Base-by-base conservation (phyloP, 2,329 filamentous ascomycete species). In the Exophiala calicioides region DNA sequence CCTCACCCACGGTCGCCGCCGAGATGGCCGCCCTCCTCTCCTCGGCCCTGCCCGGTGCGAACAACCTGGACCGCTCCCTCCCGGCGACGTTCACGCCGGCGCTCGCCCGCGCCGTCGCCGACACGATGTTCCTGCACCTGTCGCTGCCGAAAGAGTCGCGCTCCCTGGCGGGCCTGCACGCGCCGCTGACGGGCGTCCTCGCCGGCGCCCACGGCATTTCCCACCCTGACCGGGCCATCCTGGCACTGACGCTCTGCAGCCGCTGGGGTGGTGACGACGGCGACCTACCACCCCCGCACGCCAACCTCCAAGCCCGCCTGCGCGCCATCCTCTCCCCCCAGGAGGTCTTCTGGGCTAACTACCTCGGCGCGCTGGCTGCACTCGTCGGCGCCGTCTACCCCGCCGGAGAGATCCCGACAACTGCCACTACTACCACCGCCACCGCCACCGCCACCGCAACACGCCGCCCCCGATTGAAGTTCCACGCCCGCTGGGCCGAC, bases 21-120 rank as follows among this genome's bases (percentile, higher is more conserved):
- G 56, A 66, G 1, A 68, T 86, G 6, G 66, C 68, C 3, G 58
- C 66, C 1, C 60, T 84, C 1, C 67, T 86, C 2, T 60, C 65
- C 36, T 63, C 67, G 7, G 67, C 74, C 1, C 80, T 80, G 5
- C 56, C 61, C 44, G 39, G 56, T 39, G 45, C 8, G 38, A 46
- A 32, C 50, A 52, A 46, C 54, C 44, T 58, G 3, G 53, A 56
- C 40, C 53, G 57, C 9, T 44, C 54, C 3, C 53, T 64, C 10
- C 64, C 65, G 1, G 24, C 56, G 9, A 52, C 59, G 1, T 55
- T 67, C 19, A 61, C 36, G 4, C 43, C 57, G 1, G 53, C 62
- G 27, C 42, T 67, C 12, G 36, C 65, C 19, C 58, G 62, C 32
- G 58, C 64, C 3, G 60, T 67, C 39, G 60, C 61, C 9, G 63